Evolutionary conservation across 176 grass and related monocot genomes (phyloP).

Genomic region (Aegilops longissima): DNA sequence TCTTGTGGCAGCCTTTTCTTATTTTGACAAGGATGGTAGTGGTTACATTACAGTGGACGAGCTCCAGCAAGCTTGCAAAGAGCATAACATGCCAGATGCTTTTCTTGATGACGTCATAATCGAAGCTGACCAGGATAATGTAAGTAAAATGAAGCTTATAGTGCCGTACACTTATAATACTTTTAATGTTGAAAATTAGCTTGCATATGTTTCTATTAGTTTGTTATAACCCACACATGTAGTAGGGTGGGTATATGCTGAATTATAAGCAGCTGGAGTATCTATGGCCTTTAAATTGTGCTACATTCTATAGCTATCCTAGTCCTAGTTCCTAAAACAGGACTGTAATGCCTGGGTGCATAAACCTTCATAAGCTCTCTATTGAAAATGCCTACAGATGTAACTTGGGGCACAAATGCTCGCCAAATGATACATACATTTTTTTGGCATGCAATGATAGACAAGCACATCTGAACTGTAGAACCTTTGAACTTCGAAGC

Average conservation of each 20-base stretch:
- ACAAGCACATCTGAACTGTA: background rate
- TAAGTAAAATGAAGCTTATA: slow-evolving; percentile 35
- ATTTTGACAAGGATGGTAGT: slow-evolving; percentile 71
- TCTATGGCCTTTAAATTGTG: background rate
- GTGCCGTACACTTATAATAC: background rate
- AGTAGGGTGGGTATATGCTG: background rate
- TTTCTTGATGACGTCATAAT: slow-evolving; percentile 64
- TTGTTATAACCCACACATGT: background rate
- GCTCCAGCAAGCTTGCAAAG: slow-evolving; percentile 67
- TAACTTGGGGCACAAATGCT: background rate
- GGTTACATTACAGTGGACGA: slow-evolving; percentile 71
- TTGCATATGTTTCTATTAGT: background rate
- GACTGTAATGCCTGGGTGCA: background rate
- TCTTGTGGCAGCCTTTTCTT: slow-evolving; percentile 63
- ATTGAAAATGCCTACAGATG: background rate
- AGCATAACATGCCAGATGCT: slow-evolving; percentile 71
- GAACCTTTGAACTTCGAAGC: background rate
- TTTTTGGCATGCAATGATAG: background rate
- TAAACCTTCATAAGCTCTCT: background rate
- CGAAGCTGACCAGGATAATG: slow-evolving; percentile 62
- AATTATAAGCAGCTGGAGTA: background rate
- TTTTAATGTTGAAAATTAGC: background rate
- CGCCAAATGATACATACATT: background rate
- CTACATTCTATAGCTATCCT: background rate
- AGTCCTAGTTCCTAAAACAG: background rate